Evolutionary conservation across 2,329 filamentous ascomycete species (phyloP), one percentile per base, ranked within the genome.

Genomic region (Didymella exigua): DNA sequence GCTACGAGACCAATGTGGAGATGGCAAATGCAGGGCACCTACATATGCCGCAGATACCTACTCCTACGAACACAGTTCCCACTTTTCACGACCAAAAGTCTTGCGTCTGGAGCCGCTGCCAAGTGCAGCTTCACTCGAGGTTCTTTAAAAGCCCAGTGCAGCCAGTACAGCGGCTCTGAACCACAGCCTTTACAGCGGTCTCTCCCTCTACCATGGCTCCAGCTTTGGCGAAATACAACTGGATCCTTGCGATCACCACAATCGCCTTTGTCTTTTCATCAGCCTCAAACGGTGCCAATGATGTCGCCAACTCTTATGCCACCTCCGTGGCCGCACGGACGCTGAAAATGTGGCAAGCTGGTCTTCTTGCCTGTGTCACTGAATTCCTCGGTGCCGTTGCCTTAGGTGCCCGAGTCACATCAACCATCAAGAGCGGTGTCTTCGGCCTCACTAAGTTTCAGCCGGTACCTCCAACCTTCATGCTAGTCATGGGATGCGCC

Each of bases 341-440:
- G 36, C 73, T 84, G 63, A 79, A 79, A 33, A 82, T 83, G 79
- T 74, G 76, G 50, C 79, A 82, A 65, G 81, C 76, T 62, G 81
- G 81, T 60, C 62, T 82, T 19, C 70, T 84, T n/a, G 76, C 80
- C 43, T 74, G 76, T 30, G 59, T 78, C 49, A 82, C 81, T 16
- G 81, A 84, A 64, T 79, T 84, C 60, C 67, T 81, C 7, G 81
- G 81, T 52, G 81, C 81, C 14, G 77, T 83, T 9, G 79, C 76
- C 36, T 73, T 83, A 41, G 82, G 82, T 38, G 70, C 78, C 16
- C 78, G 84, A 51, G 84, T 86, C 5, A 82, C 85, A 23, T 82
- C 84, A 49, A 87, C 85, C 7, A 86, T 87, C 68, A 81, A 83
- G 57, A 86, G 82, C 63, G 83, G 83, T 57, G 79, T 87, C 48